Conservation (phyloP, 768 basidiomycete species). For the Podaxis pistillaris region DNA sequence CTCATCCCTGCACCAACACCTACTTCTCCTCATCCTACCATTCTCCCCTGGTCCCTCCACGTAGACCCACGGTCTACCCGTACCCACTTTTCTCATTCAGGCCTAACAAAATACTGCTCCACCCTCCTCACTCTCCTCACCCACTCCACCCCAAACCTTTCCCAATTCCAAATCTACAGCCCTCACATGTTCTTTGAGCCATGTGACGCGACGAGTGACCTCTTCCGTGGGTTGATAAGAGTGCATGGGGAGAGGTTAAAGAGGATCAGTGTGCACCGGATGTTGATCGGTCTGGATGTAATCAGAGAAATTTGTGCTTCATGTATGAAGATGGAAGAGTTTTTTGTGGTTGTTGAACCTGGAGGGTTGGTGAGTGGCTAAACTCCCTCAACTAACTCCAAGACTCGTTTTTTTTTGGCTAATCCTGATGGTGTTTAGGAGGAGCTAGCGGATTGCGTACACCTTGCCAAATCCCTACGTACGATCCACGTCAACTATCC, state of each 20-base stretch:
- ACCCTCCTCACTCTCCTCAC: conserved; percentile 32
- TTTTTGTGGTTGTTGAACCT: conserved; percentile 60
- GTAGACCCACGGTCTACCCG: too few species aligned
- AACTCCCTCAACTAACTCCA: not conserved
- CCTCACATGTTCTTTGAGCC: conserved; percentile 38
- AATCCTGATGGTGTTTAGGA: conserved; percentile 29
- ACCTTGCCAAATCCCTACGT: conserved; percentile 44
- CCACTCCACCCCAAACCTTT: conserved; percentile 47
- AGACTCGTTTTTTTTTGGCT: not conserved
- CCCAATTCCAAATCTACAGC: conserved; percentile 56
- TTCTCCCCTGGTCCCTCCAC: not conserved
- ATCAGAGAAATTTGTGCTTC: conserved; percentile 53
- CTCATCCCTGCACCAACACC: not conserved
- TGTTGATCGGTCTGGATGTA: conserved; percentile 49
- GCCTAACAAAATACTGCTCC: not conserved
- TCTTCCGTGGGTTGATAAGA: conserved; percentile 50
- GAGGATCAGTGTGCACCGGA: conserved; percentile 63
- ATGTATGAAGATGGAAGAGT: conserved; percentile 54
- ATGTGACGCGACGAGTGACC: conserved; percentile 35
- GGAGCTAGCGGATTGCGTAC: conserved; percentile 38
- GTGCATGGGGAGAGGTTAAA: conserved; percentile 51
- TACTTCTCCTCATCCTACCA: not conserved
- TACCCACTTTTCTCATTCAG: not conserved
- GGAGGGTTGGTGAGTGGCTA: conserved; percentile 39
- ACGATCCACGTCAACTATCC: conserved; percentile 63